phyloP scores from a whole-genome alignment of 1,284 basidiomycete species.

The Sporisorium scitamineum region DNA sequence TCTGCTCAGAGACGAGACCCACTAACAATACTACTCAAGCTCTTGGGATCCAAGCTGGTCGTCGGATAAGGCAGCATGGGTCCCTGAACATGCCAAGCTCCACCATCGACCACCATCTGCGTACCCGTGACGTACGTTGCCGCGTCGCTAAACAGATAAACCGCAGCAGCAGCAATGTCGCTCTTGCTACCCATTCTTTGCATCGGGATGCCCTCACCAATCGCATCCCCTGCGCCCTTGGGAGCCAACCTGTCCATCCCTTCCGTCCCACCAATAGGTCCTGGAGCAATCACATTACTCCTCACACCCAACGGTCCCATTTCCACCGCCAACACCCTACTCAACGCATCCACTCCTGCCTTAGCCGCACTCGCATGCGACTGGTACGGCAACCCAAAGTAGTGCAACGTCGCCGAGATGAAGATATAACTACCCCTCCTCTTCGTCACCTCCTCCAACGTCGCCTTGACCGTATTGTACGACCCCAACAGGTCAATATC shows the following conservation, averaged over 20 bases:
- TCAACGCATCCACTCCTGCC: constrained; percentile 90
- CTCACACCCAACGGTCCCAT: constrained; percentile 93
- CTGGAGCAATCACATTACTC: constrained; percentile 91
- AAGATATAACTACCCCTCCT: constrained; percentile 83
- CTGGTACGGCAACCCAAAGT: constrained; percentile 88
- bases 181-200: constrained; percentile 69
- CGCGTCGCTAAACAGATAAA: constrained; percentile 90
- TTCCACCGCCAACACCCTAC: constrained; percentile 86
- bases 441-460: constrained; percentile 58
- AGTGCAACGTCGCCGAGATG: constrained; percentile 90
- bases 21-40: constrained; percentile 49
- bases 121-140: constrained; percentile 82
- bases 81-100: constrained; percentile 55
- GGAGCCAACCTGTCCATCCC: constrained; percentile 81
- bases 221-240: constrained; percentile 69
- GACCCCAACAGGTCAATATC: constrained; percentile 94
- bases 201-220: constrained; percentile 57
- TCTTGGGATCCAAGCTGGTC: constrained; percentile 54
- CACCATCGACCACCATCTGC: constrained; percentile 61
- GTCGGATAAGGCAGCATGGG: constrained; percentile 66
- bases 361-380: constrained; percentile 94
- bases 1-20: constrained; percentile 37
- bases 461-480: constrained; percentile 81
- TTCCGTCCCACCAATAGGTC: constrained; percentile 84
- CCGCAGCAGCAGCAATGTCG: constrained; percentile 83